Conservation (phyloP, 495 filamentous ascomycete genomes). For the Hypoxylon intermedium region DNA sequence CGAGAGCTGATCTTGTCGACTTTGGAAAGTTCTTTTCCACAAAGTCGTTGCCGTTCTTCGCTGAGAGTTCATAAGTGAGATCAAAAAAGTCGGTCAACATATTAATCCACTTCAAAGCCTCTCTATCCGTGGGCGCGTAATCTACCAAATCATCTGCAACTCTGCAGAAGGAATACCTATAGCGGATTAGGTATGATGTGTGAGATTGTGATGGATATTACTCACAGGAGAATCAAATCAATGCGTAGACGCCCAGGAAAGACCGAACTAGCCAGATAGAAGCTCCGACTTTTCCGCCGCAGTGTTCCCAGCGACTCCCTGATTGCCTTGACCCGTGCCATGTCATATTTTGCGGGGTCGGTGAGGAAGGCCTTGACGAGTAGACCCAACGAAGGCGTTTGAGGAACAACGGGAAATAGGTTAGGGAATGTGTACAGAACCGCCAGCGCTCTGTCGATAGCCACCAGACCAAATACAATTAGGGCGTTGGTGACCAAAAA, state of each 20-base stretch:
- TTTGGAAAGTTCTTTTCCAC: conserved; percentile 55
- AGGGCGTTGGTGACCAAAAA: conserved; percentile 70
- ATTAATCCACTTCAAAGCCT: conserved; percentile 58
- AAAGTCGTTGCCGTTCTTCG: conserved; percentile 38
- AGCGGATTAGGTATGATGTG: conserved; percentile 22
- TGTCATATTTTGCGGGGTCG: conserved; percentile 54
- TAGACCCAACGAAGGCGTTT: conserved; percentile 52
- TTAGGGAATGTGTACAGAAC: conserved; percentile 62
- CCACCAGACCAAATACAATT: conserved; percentile 69
- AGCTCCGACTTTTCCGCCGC: conserved; percentile 67
- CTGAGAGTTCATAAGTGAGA: conserved; percentile 41
- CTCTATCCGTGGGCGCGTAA: conserved; percentile 52
- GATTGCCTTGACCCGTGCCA: conserved; percentile 60
- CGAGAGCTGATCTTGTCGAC: conserved; percentile 54
- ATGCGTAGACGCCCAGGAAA: conserved; percentile 70
- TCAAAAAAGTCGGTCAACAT: conserved; percentile 61
- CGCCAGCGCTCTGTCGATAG: conserved; percentile 68
- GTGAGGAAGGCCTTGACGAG: conserved; percentile 55
- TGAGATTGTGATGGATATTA: neutral
- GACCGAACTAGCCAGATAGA: conserved; percentile 69
- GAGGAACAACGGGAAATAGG: conserved; percentile 51
- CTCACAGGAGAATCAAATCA: conserved; percentile 67
- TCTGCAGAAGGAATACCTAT: conserved; percentile 72
- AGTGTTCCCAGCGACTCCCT: conserved; percentile 61
- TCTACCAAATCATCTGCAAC: conserved; percentile 75